These are phyloP conservation scores for Trametes cingulata DNA, from an alignment of 768 basidiomycete genomes.

Conservation along the genomic window DNA sequence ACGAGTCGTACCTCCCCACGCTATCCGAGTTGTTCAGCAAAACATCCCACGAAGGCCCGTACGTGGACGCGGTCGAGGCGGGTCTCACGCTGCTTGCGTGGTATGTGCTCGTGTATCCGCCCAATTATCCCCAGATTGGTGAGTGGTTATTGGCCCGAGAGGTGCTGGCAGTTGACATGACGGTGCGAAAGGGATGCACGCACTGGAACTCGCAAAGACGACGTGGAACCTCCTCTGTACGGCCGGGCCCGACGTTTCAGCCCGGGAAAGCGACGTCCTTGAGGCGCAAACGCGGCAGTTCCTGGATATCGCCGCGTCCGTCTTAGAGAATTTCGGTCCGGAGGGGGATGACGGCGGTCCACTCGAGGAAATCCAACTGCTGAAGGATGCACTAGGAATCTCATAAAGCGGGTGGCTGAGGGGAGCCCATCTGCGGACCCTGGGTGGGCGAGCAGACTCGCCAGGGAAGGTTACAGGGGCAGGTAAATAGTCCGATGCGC, in stretches of 20 bases:
- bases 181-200: constrained; percentile 62
- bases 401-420: background rate
- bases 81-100: constrained; percentile 64
- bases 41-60: constrained; percentile 67
- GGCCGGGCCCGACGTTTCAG: background rate
- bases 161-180: background rate
- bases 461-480: background rate
- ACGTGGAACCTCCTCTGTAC: constrained; percentile 65
- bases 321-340: constrained; percentile 51
- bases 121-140: constrained; percentile 84
- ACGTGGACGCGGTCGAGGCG: constrained; percentile 48
- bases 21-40: constrained; percentile 67
- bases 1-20: constrained; percentile 57
- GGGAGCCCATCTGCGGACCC: background rate
- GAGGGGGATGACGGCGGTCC: constrained; percentile 70
- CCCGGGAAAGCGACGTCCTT: constrained; percentile 15
- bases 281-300: constrained; percentile 33
- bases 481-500: too few relatives aligned
- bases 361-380: constrained; percentile 48
- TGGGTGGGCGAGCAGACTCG: background rate
- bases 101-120: constrained; percentile 71
- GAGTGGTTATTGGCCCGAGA: constrained; percentile 20
- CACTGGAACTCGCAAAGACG: constrained; percentile 75
- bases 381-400: constrained; percentile 42
- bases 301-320: constrained; percentile 41